These are phyloP conservation scores for Saccharomycopsis vini DNA, from an alignment of 805 yeast genomes.

Conservation along the genomic window DNA sequence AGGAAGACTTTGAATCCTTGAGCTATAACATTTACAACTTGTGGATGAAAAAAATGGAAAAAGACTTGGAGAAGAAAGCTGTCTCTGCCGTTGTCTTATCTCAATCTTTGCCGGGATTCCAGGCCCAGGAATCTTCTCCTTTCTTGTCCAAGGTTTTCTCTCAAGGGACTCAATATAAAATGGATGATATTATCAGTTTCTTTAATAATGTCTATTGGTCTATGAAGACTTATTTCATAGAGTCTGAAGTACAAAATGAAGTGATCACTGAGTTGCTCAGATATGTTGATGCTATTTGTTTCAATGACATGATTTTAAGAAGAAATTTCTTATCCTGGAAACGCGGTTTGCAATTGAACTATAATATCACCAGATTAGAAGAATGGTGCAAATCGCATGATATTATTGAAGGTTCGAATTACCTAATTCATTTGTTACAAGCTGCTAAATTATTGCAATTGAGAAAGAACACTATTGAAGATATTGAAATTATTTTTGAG, in stretches of 20 bases:
- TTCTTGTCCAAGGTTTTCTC: slow-evolving; percentile 78
- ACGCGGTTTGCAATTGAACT: slow-evolving; percentile 92
- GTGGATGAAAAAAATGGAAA: slow-evolving; percentile 95
- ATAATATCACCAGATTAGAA: slow-evolving; percentile 90
- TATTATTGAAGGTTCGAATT: slow-evolving; percentile 75
- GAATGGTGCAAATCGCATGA: slow-evolving; percentile 98
- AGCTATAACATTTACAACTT: slow-evolving; percentile 91
- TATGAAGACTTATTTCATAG: slow-evolving; percentile 84
- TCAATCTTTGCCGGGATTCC: slow-evolving; percentile 92
- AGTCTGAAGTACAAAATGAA: slow-evolving; percentile 72
- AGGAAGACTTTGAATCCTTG: slow-evolving; percentile 87
- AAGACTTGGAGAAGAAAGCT: slow-evolving; percentile 81
- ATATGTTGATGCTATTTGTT: slow-evolving; percentile 86
- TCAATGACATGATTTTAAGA: slow-evolving; percentile 92
- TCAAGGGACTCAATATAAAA: slow-evolving; percentile 63
- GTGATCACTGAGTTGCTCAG: slow-evolving; percentile 76
- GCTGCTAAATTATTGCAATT: slow-evolving; percentile 89
- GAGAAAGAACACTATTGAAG: slow-evolving; percentile 81
- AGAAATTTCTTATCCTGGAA: slow-evolving; percentile 94
- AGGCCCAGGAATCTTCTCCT: slow-evolving; percentile 73
- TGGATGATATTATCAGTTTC: slow-evolving; percentile 89
- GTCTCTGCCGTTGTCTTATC: slow-evolving; percentile 92
- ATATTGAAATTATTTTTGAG: slow-evolving; percentile 85
- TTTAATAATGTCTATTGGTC: slow-evolving; percentile 89
- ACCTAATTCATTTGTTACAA: slow-evolving; percentile 80